Evolutionary conservation across 2,329 filamentous ascomycete species (phyloP), one percentile per base, ranked within the genome.

Genomic region (Apiospora arundinis): DNA sequence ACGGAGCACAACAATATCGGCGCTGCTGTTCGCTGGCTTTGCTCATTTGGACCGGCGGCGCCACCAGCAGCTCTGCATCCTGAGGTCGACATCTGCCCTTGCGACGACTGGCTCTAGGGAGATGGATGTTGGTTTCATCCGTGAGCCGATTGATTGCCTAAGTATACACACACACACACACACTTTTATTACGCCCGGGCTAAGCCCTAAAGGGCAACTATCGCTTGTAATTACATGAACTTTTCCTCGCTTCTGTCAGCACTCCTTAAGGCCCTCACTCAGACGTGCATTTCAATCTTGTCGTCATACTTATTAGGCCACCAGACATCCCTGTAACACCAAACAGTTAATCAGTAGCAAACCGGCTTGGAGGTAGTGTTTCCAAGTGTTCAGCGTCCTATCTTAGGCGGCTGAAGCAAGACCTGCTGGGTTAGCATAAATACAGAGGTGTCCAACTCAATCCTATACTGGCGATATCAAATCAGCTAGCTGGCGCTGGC

Each of bases 321-420:
- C 40, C 48, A 49, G 67, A 48, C 67, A 49, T 52, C 12, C 40
- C 67, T 52, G 67, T 49, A 69, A 45, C 49, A 69, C 21, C 25
- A 32, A 37, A 42, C 40, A 42, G 40, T 42, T 69, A 32, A 69
- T 42, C 49, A 44, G 23, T 40, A 69, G 67, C 67, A 69, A 32
- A 32, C 49, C 67, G 21, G 45, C 67, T 69, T 37, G 67, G 32
- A 69, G 67, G 21, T 69, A 40, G 14, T 14, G 18, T 52, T 40
- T 69, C 67, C 67, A 37, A 69, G 67, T 69, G 67, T 69, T 69
- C 45, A 69, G 67, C 21, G 67, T 69, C 67, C 67, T 69, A 69
- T 69, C 45, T 28, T 69, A 42, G 28, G 67, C 67, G 67, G 49
- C 67, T 69, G 45, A 69, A 69, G 67, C 67, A 45, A 21, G 44